Base-by-base conservation (phyloP, 805 yeast genomes). In the Kodamaea neixiangensis region DNA sequence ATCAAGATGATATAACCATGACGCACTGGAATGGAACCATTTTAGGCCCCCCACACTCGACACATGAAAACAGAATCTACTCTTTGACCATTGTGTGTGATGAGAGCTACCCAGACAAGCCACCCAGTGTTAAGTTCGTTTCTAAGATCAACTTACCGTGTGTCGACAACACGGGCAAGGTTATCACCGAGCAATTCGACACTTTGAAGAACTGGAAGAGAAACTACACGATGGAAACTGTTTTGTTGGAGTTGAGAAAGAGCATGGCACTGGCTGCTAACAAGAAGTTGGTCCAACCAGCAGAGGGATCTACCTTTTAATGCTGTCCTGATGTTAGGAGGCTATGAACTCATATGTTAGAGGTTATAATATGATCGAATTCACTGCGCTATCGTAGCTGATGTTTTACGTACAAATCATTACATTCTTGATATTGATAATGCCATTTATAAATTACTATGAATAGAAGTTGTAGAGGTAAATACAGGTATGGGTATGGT, bases 21-120 rank as follows among this genome's bases (percentile, higher is more conserved):
- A 87, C 96, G 9, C 72, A 86, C 61, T 94, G 99, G 99, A 94
- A 92, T 71, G 99, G 97, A 10, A 94, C 99, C 31, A 93, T 94
- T 47, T 75, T 94, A 57, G 99, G 99, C 0, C 99, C 99, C 3
- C 99, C 99, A 33, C 96, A 88, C 63, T 70, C 75, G 11, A 82
- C 81, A 21, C 97, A 93, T 67, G 97, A 92, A 67, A 94, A 94
- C 69, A 80, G 99, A 64, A 94, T 94, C 55, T 94, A 94, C 68
- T 85, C 89, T 33, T 76, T 94, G 50, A 83, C 80, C 48, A 82
- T 94, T 45, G 83, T 82, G 55, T 92, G 97, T 67, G 97, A 91
- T 17, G 83, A 81, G 4, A 73, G 78, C 5, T 94, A 94, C 66
- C 99, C 99, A 0, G 94, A 88, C 54, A 67, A 78, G 58, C 97